A percentile compares a stretch with the other conserved stretches of the same genome.
Evolutionary conservation across 495 filamentous ascomycete species (phyloP).

Genomic region (Neurospora cerealis): DNA sequence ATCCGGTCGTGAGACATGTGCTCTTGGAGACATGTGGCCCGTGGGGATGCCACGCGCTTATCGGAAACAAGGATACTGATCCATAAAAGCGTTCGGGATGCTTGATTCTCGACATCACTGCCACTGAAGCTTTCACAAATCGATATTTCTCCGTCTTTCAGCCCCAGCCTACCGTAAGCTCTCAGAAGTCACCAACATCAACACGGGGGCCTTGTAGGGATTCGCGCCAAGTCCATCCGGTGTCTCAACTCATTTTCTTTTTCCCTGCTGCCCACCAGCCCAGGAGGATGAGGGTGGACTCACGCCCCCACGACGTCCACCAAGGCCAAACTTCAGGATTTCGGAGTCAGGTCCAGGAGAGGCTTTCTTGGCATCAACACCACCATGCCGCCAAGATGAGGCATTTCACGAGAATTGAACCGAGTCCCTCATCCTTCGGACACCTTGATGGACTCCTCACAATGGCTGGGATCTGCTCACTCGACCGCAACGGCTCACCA

Average conservation of each 20-base stretch:
- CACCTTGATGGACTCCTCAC: conserved; percentile 2
- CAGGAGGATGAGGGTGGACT: neutral
- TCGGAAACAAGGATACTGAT: neutral
- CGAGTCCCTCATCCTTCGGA: neutral
- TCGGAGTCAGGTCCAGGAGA: neutral
- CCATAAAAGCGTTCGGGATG: neutral
- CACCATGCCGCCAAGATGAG: neutral
- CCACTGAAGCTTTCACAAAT: neutral
- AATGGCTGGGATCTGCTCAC: neutral
- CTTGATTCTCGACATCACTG: neutral
- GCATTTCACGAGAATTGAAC: neutral
- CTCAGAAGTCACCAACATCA: neutral
- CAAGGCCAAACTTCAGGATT: neutral
- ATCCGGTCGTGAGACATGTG: neutral
- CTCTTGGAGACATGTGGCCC: neutral
- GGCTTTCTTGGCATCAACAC: neutral
- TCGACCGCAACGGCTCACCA: neutral
- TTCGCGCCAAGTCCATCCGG: neutral
- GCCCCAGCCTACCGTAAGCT: neutral
- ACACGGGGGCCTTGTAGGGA: neutral
- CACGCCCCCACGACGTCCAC: neutral
- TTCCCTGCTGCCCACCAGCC: neutral
- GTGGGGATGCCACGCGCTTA: neutral
- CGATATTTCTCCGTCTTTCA: neutral
- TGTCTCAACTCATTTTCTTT: neutral